Evolutionary conservation across 2,329 filamentous ascomycete species (phyloP).

Genomic region (Neofusicoccum cordaticola): DNA sequence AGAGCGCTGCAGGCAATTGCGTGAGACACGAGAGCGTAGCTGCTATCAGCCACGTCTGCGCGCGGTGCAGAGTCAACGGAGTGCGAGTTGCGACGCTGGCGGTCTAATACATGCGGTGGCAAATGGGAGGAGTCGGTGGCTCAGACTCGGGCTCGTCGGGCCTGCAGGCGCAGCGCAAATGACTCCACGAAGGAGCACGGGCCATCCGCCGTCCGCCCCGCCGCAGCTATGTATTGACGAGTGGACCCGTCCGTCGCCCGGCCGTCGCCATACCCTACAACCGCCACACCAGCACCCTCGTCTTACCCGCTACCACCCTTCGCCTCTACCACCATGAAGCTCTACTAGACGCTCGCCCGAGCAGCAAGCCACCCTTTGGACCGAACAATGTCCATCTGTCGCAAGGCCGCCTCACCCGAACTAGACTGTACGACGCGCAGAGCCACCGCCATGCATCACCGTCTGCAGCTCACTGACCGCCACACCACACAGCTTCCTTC

Average conservation of each 20-base stretch:
- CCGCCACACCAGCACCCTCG: background rate
- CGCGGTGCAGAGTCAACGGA: too few species aligned
- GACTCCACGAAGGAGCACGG: background rate
- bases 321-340: background rate
- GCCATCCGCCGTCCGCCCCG: background rate
- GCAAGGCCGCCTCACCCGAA: background rate
- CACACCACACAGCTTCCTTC: background rate
- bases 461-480: background rate
- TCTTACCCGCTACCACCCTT: background rate
- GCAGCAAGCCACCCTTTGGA: background rate
- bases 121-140: background rate
- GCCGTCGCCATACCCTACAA: background rate
- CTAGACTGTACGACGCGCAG: constrained; percentile 8
- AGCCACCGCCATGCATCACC: constrained; percentile 3
- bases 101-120: background rate
- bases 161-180: background rate
- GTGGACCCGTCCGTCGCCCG: background rate
- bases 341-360: background rate
- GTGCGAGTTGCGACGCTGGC: background rate
- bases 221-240: background rate
- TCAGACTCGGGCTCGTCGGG: background rate
- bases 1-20: background rate
- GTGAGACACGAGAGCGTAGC: background rate
- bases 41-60: too few species aligned
- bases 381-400: background rate